Percentiles rank a stretch among this genome's conserved stretches.
phyloP scores from a whole-genome alignment of 2,329 filamentous ascomycete genomes.

The Camillea tinctor region DNA sequence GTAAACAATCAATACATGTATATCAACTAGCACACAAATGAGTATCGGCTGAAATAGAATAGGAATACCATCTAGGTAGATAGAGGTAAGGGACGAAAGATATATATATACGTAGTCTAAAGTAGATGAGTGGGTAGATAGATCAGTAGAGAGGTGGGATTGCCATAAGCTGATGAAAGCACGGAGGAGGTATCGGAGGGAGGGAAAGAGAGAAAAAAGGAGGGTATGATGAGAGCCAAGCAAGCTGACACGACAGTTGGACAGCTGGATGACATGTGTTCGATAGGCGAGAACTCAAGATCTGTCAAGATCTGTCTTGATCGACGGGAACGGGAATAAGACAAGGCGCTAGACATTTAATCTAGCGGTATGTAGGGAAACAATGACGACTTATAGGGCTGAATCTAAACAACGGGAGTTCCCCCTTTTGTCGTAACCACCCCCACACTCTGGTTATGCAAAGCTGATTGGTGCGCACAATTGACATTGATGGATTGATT shows the following conservation, averaged over 20 bases:
- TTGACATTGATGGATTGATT: too few species aligned
- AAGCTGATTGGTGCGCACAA: background rate
- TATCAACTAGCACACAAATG: too few species aligned
- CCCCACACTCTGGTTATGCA: background rate
- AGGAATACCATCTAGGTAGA: too few species aligned
- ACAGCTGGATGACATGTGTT: background rate
- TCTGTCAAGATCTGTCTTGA: conserved; percentile 10
- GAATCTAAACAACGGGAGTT: conserved; percentile 21
- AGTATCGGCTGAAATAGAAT: too few species aligned
- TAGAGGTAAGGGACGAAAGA: too few species aligned
- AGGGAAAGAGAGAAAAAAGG: background rate
- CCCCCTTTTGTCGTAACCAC: conserved; percentile 9
- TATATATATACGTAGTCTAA: too few species aligned
- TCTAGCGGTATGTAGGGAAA: conserved; percentile 13
- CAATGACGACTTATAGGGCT: conserved; percentile 20
- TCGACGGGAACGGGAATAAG: conserved; percentile 20
- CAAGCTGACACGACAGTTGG: background rate
- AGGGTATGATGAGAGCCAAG: background rate
- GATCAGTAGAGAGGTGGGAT: background rate
- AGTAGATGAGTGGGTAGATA: background rate
- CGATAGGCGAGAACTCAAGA: background rate
- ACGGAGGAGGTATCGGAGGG: too few species aligned
- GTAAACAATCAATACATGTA: too few species aligned
- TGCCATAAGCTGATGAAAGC: background rate
- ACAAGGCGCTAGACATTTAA: conserved; percentile 15